Percentiles rank a stretch among this genome's conserved stretches.
Evolutionary conservation across 108 stramenopile genomes (phyloP).

Genomic region (Skeletonema tropicum): DNA sequence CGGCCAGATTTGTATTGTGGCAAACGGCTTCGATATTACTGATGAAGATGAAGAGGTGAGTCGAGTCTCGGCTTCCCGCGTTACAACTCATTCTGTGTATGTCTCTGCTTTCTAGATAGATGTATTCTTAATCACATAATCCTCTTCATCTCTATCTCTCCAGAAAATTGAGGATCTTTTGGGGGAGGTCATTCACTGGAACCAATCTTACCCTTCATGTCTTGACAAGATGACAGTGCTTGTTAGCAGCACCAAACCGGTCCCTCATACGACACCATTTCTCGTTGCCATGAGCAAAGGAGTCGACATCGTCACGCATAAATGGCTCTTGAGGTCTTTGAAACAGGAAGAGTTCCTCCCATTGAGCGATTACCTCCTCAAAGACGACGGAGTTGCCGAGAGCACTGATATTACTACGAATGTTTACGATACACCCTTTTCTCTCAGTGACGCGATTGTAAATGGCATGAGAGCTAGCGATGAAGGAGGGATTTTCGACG

Average conservation of each 20-base stretch:
- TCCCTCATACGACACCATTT: not conserved
- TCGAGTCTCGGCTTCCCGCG: not conserved
- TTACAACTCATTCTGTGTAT: not conserved
- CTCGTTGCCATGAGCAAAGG: not conserved
- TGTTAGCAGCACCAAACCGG: not conserved
- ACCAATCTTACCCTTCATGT: not conserved
- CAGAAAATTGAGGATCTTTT: not conserved
- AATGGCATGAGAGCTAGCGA: not conserved
- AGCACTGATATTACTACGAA: not conserved
- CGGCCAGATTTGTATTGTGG: not conserved
- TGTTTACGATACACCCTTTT: not conserved
- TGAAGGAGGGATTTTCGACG: not conserved
- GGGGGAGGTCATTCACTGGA: not conserved
- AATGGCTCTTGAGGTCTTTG: not conserved
- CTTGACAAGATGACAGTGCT: not conserved
- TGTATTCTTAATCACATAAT: not conserved
- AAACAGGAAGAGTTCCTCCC: not conserved
- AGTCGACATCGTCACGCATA: not conserved
- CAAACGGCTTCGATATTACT: constrained; percentile 60
- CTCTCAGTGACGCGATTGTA: not conserved
- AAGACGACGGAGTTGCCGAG: not conserved
- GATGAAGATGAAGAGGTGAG: constrained; percentile 50
- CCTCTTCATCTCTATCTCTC: not conserved
- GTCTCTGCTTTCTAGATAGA: not conserved
- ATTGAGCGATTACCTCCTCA: not conserved